Conservation (phyloP, 306 rosid genomes). For the Cucurbita argyrosperma region DNA sequence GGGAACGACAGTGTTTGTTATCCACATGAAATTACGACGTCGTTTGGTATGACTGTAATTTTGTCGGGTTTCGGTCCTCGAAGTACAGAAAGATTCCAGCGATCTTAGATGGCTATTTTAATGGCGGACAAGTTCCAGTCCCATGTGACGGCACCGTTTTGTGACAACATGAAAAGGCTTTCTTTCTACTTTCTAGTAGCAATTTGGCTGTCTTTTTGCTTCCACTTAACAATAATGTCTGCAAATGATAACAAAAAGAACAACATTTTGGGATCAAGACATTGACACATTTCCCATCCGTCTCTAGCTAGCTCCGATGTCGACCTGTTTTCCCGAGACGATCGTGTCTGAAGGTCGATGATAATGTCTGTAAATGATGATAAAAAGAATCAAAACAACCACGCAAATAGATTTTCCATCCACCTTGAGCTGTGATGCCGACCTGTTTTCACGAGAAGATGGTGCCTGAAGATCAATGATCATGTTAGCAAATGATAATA, state of each 20-base stretch:
- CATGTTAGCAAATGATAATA: too few species aligned
- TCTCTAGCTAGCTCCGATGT: too few species aligned
- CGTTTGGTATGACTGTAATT: neutral
- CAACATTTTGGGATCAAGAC: too few species aligned
- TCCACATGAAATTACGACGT: neutral
- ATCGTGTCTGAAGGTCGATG: too few species aligned
- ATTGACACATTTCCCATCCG: too few species aligned
- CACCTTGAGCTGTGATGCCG: too few species aligned
- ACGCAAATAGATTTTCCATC: too few species aligned
- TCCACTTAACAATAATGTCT: constrained; percentile 1
- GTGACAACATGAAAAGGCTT: neutral
- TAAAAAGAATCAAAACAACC: too few species aligned
- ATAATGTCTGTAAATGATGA: too few species aligned
- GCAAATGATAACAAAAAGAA: neutral
- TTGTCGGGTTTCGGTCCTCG: neutral
- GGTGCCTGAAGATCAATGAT: too few species aligned
- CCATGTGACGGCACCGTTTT: neutral
- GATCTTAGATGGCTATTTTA: neutral
- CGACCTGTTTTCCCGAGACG: too few species aligned
- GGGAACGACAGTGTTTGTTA: neutral
- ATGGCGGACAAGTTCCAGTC: neutral
- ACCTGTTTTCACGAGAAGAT: too few species aligned
- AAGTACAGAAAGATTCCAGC: neutral
- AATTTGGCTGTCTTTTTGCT: neutral
- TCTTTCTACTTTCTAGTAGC: neutral